Percentiles rank a stretch among this genome's conserved stretches.
These are phyloP conservation scores for Ganoderma boninense DNA, from an alignment of 1,284 basidiomycete genomes.

Conservation along the genomic window DNA sequence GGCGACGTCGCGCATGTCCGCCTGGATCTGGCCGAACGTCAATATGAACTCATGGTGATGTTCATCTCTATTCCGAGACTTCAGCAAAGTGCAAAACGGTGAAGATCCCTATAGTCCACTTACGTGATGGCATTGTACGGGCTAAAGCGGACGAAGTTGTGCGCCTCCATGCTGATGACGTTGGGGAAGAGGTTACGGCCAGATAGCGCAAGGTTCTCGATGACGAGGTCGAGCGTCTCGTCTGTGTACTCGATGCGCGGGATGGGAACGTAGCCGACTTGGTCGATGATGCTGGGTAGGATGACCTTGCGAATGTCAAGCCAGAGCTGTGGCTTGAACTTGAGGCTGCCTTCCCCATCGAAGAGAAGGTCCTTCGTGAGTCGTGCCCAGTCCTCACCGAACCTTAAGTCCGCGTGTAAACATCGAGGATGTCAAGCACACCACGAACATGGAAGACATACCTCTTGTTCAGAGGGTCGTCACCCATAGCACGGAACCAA, in stretches of 20 bases:
- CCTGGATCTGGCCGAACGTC: constrained; percentile 87
- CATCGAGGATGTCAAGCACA: no score
- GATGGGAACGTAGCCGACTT: constrained; percentile 90
- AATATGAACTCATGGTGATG: constrained; percentile 76
- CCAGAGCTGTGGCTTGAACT: constrained; percentile 93
- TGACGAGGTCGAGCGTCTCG: constrained; percentile 83
- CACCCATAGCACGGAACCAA: constrained; percentile 87
- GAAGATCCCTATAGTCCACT: neutral
- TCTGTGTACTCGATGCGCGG: constrained; percentile 92
- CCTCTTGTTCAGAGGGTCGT: constrained; percentile 85
- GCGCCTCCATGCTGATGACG: constrained; percentile 81
- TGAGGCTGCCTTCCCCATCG: constrained; percentile 76
- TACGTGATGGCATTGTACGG: constrained; percentile 68
- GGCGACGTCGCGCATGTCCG: constrained; percentile 92
- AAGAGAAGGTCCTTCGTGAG: constrained; percentile 79
- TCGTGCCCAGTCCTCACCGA: constrained; percentile 86
- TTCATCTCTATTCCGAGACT: constrained; percentile 54
- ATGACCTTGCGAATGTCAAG: constrained; percentile 87
- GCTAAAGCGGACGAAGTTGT: constrained; percentile 85
- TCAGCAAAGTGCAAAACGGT: neutral
- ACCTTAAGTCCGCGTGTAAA: constrained; percentile 37
- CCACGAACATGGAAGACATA: constrained; percentile 5
- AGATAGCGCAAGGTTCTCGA: constrained; percentile 93
- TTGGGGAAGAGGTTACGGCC: constrained; percentile 87
- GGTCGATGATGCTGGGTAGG: constrained; percentile 80